These are phyloP conservation scores for Plasmodium vinckei DNA, from an alignment of 169 alveolate genomes.

Conservation along the genomic window DNA sequence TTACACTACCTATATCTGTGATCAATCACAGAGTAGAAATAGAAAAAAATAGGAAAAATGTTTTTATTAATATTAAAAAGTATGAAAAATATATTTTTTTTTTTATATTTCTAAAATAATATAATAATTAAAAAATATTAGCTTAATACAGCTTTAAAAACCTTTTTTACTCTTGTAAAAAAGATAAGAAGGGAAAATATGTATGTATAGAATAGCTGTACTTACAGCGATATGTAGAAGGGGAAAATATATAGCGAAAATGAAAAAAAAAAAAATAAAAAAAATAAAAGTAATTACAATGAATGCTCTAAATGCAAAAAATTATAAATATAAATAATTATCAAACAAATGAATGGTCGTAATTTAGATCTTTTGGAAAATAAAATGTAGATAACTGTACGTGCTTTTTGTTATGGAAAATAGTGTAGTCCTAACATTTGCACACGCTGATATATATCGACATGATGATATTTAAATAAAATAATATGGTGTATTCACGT, in stretches of 20 bases:
- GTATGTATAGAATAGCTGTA: background rate
- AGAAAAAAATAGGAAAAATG: background rate
- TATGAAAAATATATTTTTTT: background rate
- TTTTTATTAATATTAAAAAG: conserved; percentile 1
- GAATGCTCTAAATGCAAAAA: conserved; percentile 3
- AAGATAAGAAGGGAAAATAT: conserved; percentile 19
- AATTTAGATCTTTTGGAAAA: conserved; percentile 16
- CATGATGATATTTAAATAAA: too few relatives aligned
- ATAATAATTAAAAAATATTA: conserved; percentile 8
- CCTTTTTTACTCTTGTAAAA: conserved; percentile 4
- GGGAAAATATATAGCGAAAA: background rate
- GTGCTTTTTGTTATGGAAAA: background rate
- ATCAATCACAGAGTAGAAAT: background rate
- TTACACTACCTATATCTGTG: conserved; percentile 24
- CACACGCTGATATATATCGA: too few relatives aligned
- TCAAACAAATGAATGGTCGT: conserved; percentile 10
- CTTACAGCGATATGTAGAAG: too few relatives aligned
- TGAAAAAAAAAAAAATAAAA: background rate
- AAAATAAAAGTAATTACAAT: background rate
- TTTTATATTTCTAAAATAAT: background rate
- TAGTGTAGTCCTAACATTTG: too few relatives aligned
- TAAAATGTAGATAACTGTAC: conserved; percentile 10
- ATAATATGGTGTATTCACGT: background rate
- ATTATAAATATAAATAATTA: background rate
- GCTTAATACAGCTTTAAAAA: conserved; percentile 9